Evolutionary conservation across 441 rosid genomes (phyloP).

Genomic region (Capsella rubella): DNA sequence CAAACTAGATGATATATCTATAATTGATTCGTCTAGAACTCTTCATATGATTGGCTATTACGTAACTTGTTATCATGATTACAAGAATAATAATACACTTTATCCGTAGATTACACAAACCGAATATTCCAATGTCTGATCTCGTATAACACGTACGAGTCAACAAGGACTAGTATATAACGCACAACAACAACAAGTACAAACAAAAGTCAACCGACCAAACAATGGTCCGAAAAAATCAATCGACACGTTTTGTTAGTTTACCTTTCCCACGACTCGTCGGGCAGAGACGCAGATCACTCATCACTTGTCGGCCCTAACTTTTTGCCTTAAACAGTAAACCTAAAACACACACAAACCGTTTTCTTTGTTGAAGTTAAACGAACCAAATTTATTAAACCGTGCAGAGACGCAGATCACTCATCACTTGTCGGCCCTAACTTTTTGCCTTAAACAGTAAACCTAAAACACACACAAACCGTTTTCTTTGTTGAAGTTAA

Average conservation of each 20-base stretch:
- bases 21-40: background rate
- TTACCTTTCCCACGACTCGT: constrained; percentile 28
- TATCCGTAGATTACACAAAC: constrained; percentile 14
- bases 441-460: too few relatives aligned
- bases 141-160: constrained; percentile 9
- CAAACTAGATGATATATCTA: background rate
- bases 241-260: constrained; percentile 36
- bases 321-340: background rate
- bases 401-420: too few relatives aligned
- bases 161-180: constrained; percentile 12
- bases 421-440: too few relatives aligned
- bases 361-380: constrained; percentile 31
- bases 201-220: constrained; percentile 8
- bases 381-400: constrained; percentile 17
- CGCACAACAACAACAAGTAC: constrained; percentile 19
- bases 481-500: constrained; percentile 31
- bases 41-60: constrained; percentile 13
- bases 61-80: constrained; percentile 22
- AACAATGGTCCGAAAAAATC: constrained; percentile 24
- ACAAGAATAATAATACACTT: background rate
- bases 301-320: constrained; percentile 22
- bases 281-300: background rate
- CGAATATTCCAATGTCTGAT: constrained; percentile 41
- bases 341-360: background rate
- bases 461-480: constrained; percentile 1